phyloP scores from a whole-genome alignment of 2,329 filamentous ascomycete genomes.

The Aureobasidium sp. region DNA sequence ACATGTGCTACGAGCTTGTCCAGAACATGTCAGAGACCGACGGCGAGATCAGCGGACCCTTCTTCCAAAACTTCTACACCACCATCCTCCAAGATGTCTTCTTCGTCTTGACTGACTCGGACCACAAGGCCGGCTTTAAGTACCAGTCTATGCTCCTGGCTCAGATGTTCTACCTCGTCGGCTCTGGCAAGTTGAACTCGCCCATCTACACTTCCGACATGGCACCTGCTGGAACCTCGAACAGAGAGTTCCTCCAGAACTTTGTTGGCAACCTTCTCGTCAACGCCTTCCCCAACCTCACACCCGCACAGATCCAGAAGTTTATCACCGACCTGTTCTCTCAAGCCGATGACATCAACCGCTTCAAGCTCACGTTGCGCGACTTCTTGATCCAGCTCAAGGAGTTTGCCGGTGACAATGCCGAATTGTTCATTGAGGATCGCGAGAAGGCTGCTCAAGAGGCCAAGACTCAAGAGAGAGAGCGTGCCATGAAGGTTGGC shows the following conservation, averaged over 20 bases:
- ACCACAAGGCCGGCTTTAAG: slow-evolving; percentile 99
- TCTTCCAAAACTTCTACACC: slow-evolving; percentile 97
- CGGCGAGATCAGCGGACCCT: slow-evolving; percentile 74
- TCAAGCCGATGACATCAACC: slow-evolving; percentile 78
- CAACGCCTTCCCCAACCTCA: slow-evolving; percentile 88
- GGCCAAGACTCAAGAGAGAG: slow-evolving; percentile 78
- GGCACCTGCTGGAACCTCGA: slow-evolving; percentile 71
- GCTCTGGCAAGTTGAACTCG: slow-evolving; percentile 79
- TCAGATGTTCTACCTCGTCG: slow-evolving; percentile 94
- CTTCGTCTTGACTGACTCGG: slow-evolving; percentile 93
- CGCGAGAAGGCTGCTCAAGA: slow-evolving; percentile 86
- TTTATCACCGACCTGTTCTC: slow-evolving; percentile 89
- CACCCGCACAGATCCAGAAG: slow-evolving; percentile 72
- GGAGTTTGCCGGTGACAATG: slow-evolving; percentile 92
- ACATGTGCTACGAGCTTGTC: slow-evolving; percentile 96
- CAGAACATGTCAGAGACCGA: slow-evolving; percentile 96
- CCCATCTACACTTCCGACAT: slow-evolving; percentile 83
- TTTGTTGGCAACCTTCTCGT: slow-evolving; percentile 80
- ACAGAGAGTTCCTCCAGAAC: slow-evolving; percentile 81
- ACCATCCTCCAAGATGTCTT: slow-evolving; percentile 95
- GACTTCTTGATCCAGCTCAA: slow-evolving; percentile 97
- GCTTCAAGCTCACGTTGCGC: slow-evolving; percentile 90
- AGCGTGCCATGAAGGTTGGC: slow-evolving; percentile 88
- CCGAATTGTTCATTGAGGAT: slow-evolving; percentile 87
- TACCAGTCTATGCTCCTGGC: slow-evolving; percentile 89